Evolutionary conservation across 1,139 yeast species (phyloP).

Genomic region (Candida sojae): DNA sequence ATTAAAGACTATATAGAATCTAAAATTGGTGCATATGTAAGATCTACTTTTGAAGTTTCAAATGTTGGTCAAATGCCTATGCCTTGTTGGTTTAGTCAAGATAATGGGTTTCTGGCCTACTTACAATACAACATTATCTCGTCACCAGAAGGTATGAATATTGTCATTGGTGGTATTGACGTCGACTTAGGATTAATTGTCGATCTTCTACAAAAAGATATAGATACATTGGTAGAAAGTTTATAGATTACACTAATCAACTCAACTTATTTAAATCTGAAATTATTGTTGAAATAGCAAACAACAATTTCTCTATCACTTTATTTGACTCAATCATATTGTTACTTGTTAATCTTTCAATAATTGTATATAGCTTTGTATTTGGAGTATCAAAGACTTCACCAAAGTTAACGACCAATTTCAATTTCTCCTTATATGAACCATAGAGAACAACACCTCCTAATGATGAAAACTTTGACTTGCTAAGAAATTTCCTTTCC

Average conservation of each 20-base stretch:
- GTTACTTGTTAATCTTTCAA: not conserved
- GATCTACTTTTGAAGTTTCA: constrained; percentile 25
- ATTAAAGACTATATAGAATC: constrained; percentile 14
- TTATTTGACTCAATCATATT: constrained; percentile 1
- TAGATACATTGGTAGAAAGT: constrained; percentile 12
- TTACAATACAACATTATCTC: constrained; percentile 24
- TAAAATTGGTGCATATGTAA: constrained; percentile 13
- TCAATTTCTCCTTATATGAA: constrained; percentile 35
- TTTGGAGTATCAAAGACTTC: constrained; percentile 16
- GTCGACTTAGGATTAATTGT: constrained; percentile 1
- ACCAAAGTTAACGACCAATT: constrained; percentile 24
- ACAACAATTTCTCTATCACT: not conserved
- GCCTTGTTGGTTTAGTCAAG: constrained; percentile 26
- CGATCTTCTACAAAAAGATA: constrained; percentile 12
- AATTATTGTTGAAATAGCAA: not conserved
- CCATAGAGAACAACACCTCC: constrained; percentile 32
- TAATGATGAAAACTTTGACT: constrained; percentile 19
- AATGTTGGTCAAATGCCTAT: constrained; percentile 26
- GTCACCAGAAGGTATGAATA: constrained; percentile 22
- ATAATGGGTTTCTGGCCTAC: constrained; percentile 21
- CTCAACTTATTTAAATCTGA: not conserved
- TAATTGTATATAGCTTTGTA: not conserved
- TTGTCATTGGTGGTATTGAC: constrained; percentile 21
- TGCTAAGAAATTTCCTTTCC: constrained; percentile 14
- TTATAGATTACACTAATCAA: not conserved